Evolutionary conservation across 2,329 filamentous ascomycete genomes (phyloP).

Genomic region (Lasiodiplodia sp.): DNA sequence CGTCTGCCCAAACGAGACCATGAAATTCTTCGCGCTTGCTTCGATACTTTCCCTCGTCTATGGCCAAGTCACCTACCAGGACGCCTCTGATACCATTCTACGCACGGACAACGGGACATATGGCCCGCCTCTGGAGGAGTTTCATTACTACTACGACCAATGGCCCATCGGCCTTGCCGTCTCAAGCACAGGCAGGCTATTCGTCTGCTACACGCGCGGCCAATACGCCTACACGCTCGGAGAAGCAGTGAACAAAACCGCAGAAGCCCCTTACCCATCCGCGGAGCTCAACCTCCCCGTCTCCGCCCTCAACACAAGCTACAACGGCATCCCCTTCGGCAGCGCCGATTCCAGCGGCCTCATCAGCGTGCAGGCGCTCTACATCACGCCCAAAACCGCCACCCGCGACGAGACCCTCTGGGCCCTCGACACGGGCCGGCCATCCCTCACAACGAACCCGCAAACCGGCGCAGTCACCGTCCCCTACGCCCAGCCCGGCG

Average conservation of each 20-base stretch:
- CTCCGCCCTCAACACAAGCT: constrained; percentile 52
- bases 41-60: neutral
- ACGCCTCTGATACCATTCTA: constrained; percentile 40
- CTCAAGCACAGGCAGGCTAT: constrained; percentile 57
- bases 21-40: constrained; percentile 4
- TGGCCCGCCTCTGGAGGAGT: constrained; percentile 57
- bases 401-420: constrained; percentile 46
- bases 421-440: constrained; percentile 60
- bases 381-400: constrained; percentile 53
- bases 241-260: constrained; percentile 56
- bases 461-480: constrained; percentile 51
- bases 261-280: constrained; percentile 56
- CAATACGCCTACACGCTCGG: constrained; percentile 57
- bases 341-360: constrained; percentile 53
- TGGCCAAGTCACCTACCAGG: constrained; percentile 23
- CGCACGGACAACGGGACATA: constrained; percentile 57
- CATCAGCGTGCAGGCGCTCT: constrained; percentile 59
- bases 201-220: constrained; percentile 59
- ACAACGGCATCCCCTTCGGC: constrained; percentile 55
- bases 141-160: constrained; percentile 57
- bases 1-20: neutral
- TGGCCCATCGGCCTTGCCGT: constrained; percentile 59
- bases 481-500: constrained; percentile 49
- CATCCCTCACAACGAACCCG: too few species aligned
- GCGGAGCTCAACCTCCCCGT: constrained; percentile 53